Evolutionary conservation across 176 grass and related monocot species (phyloP).

Genomic region (Oropetium thomaeum): DNA sequence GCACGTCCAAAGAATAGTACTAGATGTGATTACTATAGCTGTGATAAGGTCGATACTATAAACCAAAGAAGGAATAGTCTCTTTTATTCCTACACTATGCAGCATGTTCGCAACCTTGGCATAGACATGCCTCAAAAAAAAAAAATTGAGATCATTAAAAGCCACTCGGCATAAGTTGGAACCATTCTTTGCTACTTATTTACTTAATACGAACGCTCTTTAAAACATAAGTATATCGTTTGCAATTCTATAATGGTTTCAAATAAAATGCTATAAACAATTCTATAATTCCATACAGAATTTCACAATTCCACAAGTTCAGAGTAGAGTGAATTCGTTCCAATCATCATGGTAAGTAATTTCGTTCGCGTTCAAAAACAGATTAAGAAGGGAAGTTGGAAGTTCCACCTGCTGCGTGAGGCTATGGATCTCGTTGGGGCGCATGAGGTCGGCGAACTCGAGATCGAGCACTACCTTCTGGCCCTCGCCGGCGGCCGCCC

Average conservation of each 20-base stretch:
- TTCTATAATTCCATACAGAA: no score
- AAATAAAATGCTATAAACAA: no score
- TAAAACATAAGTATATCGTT: not conserved
- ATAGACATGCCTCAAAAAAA: not conserved
- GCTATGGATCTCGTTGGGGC: slow-evolving; percentile 72
- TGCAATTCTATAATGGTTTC: not conserved
- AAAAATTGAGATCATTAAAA: no score
- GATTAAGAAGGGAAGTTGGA: not conserved
- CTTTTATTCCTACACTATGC: not conserved
- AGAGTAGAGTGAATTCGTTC: not conserved
- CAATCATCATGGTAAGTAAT: not conserved
- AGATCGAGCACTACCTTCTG: slow-evolving; percentile 80
- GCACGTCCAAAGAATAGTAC: not conserved
- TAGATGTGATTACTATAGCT: not conserved
- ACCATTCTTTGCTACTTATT: not conserved
- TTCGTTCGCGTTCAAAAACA: not conserved
- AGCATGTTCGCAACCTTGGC: not conserved
- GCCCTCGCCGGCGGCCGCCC: slow-evolving; percentile 49
- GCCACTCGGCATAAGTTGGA: not conserved
- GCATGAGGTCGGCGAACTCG: slow-evolving; percentile 72
- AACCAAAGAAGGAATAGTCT: not conserved
- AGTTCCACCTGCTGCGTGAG: slow-evolving; percentile 62
- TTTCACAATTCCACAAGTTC: not conserved
- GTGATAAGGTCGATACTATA: not conserved
- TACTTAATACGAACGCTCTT: not conserved